Evolutionary conservation across 2,329 filamentous ascomycete species (phyloP).

Genomic region (Apiospora aurea): DNA sequence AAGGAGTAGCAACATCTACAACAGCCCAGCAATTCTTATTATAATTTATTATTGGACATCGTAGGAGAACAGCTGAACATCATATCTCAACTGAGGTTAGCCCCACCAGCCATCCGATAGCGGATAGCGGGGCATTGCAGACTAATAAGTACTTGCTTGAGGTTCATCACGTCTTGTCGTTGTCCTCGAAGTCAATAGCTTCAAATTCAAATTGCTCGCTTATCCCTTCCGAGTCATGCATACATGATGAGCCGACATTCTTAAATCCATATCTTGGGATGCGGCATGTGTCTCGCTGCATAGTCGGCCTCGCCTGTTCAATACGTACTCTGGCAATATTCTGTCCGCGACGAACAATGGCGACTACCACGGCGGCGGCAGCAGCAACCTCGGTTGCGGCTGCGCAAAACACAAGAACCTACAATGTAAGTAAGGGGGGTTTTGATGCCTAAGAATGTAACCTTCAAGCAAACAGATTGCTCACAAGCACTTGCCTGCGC

Average conservation of each 20-base stretch:
- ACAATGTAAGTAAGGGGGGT: conserved; percentile 26
- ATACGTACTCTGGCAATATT: conserved; percentile 4
- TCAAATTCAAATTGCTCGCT: not conserved
- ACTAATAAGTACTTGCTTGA: not conserved
- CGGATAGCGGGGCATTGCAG: conserved; percentile 12
- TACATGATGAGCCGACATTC: conserved; percentile 23
- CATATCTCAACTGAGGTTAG: not conserved
- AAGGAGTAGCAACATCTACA: not conserved
- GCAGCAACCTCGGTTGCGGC: not conserved
- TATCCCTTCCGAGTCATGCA: conserved; percentile 14
- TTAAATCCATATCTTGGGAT: conserved; percentile 22
- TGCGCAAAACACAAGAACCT: conserved; percentile 26
- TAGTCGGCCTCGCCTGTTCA: conserved; percentile 17
- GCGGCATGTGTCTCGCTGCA: conserved; percentile 28
- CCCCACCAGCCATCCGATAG: conserved; percentile 20
- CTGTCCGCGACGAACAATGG: conserved; percentile 26
- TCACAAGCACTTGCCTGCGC: not conserved
- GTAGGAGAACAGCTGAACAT: not conserved
- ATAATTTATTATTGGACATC: not conserved
- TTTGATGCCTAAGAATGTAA: not conserved
- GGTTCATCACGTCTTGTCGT: not conserved
- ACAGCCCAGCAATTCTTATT: not conserved
- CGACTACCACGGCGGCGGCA: conserved; percentile 11
- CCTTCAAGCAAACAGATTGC: not conserved
- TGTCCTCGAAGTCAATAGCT: not conserved